phyloP scores from a whole-genome alignment of 352 stramenopile genomes.

The Albugo candida region DNA sequence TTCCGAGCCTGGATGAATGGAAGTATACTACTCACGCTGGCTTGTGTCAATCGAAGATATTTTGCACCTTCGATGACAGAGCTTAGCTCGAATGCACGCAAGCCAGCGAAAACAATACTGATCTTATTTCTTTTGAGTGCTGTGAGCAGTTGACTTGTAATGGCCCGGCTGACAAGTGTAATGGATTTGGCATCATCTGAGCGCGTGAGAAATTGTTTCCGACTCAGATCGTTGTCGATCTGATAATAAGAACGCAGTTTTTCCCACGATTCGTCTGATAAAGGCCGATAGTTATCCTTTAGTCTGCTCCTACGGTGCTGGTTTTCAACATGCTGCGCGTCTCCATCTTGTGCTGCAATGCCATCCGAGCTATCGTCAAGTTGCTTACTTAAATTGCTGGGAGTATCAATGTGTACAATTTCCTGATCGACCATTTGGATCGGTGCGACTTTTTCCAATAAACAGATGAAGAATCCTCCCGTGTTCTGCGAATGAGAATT shows the following conservation, averaged over 20 bases:
- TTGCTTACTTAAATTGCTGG: conserved; percentile 4
- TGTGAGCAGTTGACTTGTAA: conserved; percentile 57
- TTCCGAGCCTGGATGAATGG: conserved; percentile 62
- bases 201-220: conserved; percentile 62
- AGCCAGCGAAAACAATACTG: conserved; percentile 80
- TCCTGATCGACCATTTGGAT: conserved; percentile 10
- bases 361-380: conserved; percentile 8
- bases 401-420: conserved; percentile 7
- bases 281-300: conserved; percentile 49
- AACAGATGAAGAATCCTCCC: conserved; percentile 97
- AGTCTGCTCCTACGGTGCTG: conserved; percentile 21
- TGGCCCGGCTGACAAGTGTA: conserved; percentile 71
- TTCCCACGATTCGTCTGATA: conserved; percentile 31
- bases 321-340: not conserved
- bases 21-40: conserved; percentile 66
- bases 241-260: conserved; percentile 62
- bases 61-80: conserved; percentile 40
- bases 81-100: conserved; percentile 86
- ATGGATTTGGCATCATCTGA: conserved; percentile 74
- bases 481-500: conserved; percentile 58
- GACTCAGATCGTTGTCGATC: conserved; percentile 40
- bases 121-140: conserved; percentile 76
- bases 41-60: conserved; percentile 80
- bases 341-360: not conserved
- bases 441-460: conserved; percentile 83